Evolutionary conservation across 2,329 filamentous ascomycete genomes (phyloP).

Genomic region (Penicillium sp.): DNA sequence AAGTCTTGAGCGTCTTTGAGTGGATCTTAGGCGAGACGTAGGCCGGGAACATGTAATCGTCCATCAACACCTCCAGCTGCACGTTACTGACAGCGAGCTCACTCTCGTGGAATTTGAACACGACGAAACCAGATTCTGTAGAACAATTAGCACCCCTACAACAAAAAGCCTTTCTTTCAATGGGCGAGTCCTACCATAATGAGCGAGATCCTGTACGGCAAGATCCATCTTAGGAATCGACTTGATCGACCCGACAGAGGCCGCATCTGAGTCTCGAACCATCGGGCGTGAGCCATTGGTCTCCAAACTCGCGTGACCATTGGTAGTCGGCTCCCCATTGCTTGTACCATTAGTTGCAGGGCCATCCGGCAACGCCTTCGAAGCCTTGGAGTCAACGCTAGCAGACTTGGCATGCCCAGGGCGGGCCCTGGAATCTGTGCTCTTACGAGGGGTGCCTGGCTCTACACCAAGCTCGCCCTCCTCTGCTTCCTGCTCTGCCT

Average conservation of each 20-base stretch:
- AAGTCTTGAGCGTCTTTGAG: constrained; percentile 72
- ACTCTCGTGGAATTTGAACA: constrained; percentile 92
- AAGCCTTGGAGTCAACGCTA: constrained; percentile 37
- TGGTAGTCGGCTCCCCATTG: constrained; percentile 48
- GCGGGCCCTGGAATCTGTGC: constrained; percentile 38
- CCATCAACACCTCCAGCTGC: constrained; percentile 86
- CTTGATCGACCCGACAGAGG: constrained; percentile 53
- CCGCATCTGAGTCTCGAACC: constrained; percentile 54
- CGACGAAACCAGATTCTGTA: constrained; percentile 83
- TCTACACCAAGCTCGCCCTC: constrained; percentile 43
- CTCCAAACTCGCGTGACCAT: constrained; percentile 42
- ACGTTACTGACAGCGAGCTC: constrained; percentile 78
- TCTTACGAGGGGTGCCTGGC: constrained; percentile 35
- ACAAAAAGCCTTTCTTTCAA: no score
- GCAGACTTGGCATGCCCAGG: constrained; percentile 37
- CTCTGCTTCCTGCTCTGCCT: constrained; percentile 56
- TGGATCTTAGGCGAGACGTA: constrained; percentile 81
- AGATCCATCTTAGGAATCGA: constrained; percentile 78
- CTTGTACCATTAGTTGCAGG: constrained; percentile 39
- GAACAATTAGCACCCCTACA: constrained; percentile 40
- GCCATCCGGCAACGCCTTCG: constrained; percentile 27
- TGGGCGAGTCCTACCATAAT: constrained; percentile 64
- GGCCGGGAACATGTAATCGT: constrained; percentile 91
- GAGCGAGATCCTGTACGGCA: constrained; percentile 76
- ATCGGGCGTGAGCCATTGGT: constrained; percentile 43